Evolutionary conservation across 805 yeast genomes (phyloP).

Genomic region (Barnettozyma sp.): DNA sequence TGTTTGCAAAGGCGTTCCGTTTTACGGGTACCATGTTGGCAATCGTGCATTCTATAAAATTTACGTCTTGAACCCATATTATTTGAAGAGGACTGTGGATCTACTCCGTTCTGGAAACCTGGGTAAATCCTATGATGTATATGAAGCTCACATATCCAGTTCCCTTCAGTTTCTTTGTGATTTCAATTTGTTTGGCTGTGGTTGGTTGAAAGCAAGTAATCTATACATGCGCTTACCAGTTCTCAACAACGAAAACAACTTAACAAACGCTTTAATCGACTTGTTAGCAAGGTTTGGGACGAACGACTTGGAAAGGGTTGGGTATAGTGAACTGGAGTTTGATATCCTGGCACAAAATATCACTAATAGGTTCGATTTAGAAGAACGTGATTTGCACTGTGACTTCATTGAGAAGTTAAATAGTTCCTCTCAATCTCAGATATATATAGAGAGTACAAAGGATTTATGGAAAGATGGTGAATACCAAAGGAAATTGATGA

Average conservation of each 20-base stretch:
- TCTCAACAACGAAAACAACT: conserved; percentile 27
- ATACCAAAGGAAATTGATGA: conserved; percentile 40
- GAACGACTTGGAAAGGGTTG: conserved; percentile 40
- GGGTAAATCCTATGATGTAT: conserved; percentile 40
- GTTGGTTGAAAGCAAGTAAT: conserved; percentile 51
- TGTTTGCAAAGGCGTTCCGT: conserved; percentile 67
- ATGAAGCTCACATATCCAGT: conserved; percentile 78
- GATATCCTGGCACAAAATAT: conserved; percentile 62
- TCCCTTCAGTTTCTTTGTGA: conserved; percentile 74
- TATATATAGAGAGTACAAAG: conserved; percentile 40
- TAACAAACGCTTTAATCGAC: conserved; percentile 28
- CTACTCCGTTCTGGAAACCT: conserved; percentile 39
- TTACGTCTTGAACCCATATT: conserved; percentile 55
- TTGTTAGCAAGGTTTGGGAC: conserved; percentile 27
- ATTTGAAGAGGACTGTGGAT: conserved; percentile 47
- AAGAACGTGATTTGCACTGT: conserved; percentile 43
- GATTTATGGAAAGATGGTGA: conserved; percentile 54
- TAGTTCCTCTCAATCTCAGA: conserved; percentile 13
- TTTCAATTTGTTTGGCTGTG: conserved; percentile 78
- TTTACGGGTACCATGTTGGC: conserved; percentile 77
- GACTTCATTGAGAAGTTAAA: conserved; percentile 35
- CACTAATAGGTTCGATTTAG: conserved; percentile 42
- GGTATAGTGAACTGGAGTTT: conserved; percentile 60
- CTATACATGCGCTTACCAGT: conserved; percentile 55
- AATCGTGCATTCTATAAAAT: conserved; percentile 62